phyloP scores from a whole-genome alignment of 2,329 filamentous ascomycete genomes.

The Juglanconis oblonga region DNA sequence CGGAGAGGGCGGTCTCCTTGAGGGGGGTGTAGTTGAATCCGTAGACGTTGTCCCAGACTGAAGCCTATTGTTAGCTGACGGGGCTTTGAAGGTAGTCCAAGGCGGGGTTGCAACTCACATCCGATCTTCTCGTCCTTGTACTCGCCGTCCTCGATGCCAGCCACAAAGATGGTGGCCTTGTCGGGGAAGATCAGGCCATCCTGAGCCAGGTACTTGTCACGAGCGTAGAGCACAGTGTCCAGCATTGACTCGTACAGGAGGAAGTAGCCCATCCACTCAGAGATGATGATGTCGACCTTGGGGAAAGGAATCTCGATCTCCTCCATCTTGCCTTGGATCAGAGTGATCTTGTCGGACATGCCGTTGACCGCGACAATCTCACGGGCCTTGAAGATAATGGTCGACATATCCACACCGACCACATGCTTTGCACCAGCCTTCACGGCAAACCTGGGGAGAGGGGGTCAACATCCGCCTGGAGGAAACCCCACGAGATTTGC shows the following conservation, averaged over 20 bases:
- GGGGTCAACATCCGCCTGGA: conserved; percentile 2
- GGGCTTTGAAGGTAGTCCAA: too few species aligned
- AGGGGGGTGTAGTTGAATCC: conserved; percentile 95
- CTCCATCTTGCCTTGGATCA: conserved; percentile 99
- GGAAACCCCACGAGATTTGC: neutral
- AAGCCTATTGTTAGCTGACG: neutral
- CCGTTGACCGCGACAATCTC: conserved; percentile 94
- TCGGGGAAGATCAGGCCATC: conserved; percentile 96
- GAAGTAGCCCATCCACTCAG: conserved; percentile 99
- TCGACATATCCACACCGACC: conserved; percentile 99
- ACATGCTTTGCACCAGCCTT: conserved; percentile 97
- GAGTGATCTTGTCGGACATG: conserved; percentile 91
- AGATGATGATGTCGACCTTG: conserved; percentile 99
- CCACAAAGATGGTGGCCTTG: conserved; percentile 96
- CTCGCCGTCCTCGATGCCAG: conserved; percentile 96
- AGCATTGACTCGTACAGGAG: conserved; percentile 98
- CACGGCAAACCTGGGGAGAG: conserved; percentile 76
- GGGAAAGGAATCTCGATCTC: conserved; percentile 90
- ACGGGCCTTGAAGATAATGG: conserved; percentile 96
- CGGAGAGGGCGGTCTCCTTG: conserved; percentile 88
- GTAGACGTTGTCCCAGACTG: conserved; percentile 99
- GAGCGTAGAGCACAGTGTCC: conserved; percentile 94
- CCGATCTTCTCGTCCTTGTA: conserved; percentile 99
- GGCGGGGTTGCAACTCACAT: conserved; percentile 62
- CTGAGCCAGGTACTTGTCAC: conserved; percentile 84